A percentile compares a stretch with the other conserved stretches of the same genome.
Evolutionary conservation across 148 eudicot species (phyloP).

Genomic region (Rheum nobile): DNA sequence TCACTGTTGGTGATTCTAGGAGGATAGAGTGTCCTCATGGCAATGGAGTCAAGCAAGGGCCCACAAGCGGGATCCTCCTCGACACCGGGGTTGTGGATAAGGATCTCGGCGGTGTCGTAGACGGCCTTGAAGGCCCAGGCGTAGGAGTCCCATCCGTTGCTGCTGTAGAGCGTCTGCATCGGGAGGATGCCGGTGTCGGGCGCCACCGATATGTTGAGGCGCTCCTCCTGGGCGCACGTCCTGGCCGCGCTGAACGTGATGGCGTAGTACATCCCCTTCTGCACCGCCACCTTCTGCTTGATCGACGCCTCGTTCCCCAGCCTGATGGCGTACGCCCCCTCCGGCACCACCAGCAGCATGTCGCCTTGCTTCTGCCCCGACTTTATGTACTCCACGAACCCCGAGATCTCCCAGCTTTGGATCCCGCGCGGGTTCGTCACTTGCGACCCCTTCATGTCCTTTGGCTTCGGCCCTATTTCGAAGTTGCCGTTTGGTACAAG

Average conservation of each 20-base stretch:
- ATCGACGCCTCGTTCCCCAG: conserved; percentile 90
- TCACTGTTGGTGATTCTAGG: conserved; percentile 48
- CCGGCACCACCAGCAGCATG: conserved; percentile 83
- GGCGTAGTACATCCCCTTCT: conserved; percentile 68
- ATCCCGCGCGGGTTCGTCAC: conserved; percentile 36
- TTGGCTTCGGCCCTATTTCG: conserved; percentile 43
- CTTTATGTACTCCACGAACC: conserved; percentile 84
- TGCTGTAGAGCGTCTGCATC: conserved; percentile 80
- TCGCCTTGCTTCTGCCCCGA: conserved; percentile 94
- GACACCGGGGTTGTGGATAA: conserved; percentile 76
- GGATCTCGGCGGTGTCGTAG: conserved; percentile 31
- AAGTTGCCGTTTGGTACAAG: conserved; percentile 69
- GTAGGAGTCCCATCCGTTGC: conserved; percentile 89
- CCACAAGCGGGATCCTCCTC: conserved; percentile 95
- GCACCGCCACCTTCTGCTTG: conserved; percentile 47
- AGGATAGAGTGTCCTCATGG: conserved; percentile 59
- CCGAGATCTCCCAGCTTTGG: conserved; percentile 57
- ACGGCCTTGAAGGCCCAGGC: conserved; percentile 71
- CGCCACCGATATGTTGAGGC: conserved; percentile 61
- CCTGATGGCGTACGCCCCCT: conserved; percentile 71
- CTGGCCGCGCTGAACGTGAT: conserved; percentile 81
- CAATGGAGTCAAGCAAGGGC: conserved; percentile 65
- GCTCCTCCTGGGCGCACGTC: conserved; percentile 86
- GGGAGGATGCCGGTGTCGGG: conserved; percentile 69
- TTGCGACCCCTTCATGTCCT: conserved; percentile 60